phyloP scores from a whole-genome alignment of 805 yeast genomes.

The Sugiyamaella lignohabitans region DNA sequence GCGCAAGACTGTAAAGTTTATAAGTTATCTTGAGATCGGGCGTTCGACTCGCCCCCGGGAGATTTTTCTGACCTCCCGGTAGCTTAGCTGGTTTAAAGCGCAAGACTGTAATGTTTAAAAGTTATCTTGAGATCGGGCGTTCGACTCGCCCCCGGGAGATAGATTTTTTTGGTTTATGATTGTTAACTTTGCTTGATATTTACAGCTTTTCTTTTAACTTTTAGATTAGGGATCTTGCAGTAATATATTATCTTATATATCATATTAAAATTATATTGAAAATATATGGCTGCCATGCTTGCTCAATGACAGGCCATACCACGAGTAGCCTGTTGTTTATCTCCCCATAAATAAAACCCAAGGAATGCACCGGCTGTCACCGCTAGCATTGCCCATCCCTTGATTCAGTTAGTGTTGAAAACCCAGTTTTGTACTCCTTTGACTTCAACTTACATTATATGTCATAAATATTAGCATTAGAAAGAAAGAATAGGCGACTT shows the following conservation, averaged over 20 bases:
- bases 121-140: constrained; percentile 33
- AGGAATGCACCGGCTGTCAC: constrained; percentile 65
- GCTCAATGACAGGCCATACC: constrained; percentile 25
- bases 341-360: constrained; percentile 59
- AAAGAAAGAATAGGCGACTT: constrained; percentile 60
- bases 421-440: not conserved
- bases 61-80: constrained; percentile 33
- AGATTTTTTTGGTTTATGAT: constrained; percentile 9
- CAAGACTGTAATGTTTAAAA: constrained; percentile 31
- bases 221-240: not conserved
- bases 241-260: not conserved
- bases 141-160: constrained; percentile 33
- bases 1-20: constrained; percentile 34
- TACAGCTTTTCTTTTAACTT: too few species aligned
- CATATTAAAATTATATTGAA: too few species aligned
- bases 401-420: constrained; percentile 1
- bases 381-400: constrained; percentile 74
- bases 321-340: constrained; percentile 16
- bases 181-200: too few species aligned
- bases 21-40: constrained; percentile 32
- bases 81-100: constrained; percentile 35
- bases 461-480: constrained; percentile 73
- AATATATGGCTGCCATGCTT: too few species aligned
- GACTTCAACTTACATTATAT: constrained; percentile 42
- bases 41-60: constrained; percentile 33